A percentile compares a stretch with the other conserved stretches of the same genome.
These are phyloP conservation scores for Oxyria digyna DNA, from an alignment of 148 eudicot genomes.

Conservation along the genomic window DNA sequence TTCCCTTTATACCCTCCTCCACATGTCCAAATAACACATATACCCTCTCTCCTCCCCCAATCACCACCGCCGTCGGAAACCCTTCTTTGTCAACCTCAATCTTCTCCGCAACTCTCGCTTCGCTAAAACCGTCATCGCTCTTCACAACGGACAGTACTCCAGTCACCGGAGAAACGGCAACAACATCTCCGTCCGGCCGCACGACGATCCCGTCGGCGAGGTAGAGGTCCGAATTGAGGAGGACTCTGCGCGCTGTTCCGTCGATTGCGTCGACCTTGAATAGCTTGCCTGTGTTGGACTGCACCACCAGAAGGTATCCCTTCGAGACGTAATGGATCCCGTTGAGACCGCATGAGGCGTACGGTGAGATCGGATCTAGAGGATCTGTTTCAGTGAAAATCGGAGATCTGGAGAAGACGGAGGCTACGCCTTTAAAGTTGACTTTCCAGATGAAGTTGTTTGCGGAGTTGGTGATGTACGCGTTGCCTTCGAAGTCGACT, in stretches of 20 bases:
- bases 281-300: conserved; percentile 67
- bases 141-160: conserved; percentile 41
- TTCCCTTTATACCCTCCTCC: conserved; percentile 59
- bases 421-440: conserved; percentile 26
- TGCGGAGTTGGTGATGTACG: conserved; percentile 74
- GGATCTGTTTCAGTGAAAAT: conserved; percentile 23
- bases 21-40: conserved; percentile 72
- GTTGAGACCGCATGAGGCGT: conserved; percentile 47
- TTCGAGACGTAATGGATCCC: conserved; percentile 51
- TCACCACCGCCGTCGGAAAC: conserved; percentile 41
- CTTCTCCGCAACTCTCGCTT: conserved; percentile 65
- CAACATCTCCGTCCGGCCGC: conserved; percentile 51
- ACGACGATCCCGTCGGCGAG: conserved; percentile 48
- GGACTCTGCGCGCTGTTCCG: conserved; percentile 44
- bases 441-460: conserved; percentile 59
- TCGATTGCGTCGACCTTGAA: conserved; percentile 53
- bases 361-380: conserved; percentile 20
- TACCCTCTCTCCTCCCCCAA: conserved; percentile 59
- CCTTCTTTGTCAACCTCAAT: conserved; percentile 55
- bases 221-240: conserved; percentile 32
- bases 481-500: conserved; percentile 57
- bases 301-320: conserved; percentile 56
- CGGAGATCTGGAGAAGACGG: conserved; percentile 45
- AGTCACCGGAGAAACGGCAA: conserved; percentile 36
- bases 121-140: conserved; percentile 58